Evolutionary conservation across 192 early-diverging fungal genomes (phyloP).

Genomic region (Backusella morwellensis): DNA sequence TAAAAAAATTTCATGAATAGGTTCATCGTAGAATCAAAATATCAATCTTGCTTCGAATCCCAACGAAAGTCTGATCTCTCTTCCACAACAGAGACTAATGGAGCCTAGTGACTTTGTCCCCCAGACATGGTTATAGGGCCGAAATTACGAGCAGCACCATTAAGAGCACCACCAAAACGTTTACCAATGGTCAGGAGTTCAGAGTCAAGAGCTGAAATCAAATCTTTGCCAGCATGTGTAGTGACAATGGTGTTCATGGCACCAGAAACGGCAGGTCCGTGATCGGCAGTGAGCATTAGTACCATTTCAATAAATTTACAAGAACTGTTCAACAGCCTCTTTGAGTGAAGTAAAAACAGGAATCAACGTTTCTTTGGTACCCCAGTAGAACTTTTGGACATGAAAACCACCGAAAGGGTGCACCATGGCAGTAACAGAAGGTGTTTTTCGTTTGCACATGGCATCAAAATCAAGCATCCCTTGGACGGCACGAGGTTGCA

Average conservation of each 20-base stretch:
- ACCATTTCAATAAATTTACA: constrained; percentile 99
- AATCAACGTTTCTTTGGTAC: constrained; percentile 94
- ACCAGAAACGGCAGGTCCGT: constrained; percentile 96
- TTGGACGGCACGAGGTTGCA: constrained; percentile 98
- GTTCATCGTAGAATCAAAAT: too few species aligned
- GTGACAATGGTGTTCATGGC: constrained; percentile 89
- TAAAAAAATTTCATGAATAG: too few species aligned
- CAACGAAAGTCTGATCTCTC: too few species aligned
- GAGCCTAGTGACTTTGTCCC: too few species aligned
- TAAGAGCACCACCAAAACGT: constrained; percentile 95
- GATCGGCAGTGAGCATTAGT: constrained; percentile 98
- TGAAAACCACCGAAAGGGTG: constrained; percentile 98
- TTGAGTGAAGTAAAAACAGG: constrained; percentile 88
- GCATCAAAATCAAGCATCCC: constrained; percentile 99
- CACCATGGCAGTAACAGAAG: constrained; percentile 97
- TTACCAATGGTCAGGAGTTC: constrained; percentile 97
- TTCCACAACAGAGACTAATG: too few species aligned
- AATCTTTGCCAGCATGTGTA: constrained; percentile 95
- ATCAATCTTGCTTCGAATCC: too few species aligned
- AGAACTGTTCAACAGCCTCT: constrained; percentile 81
- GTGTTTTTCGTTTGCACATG: constrained; percentile 91
- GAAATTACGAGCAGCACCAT: constrained; percentile 99
- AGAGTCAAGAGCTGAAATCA: constrained; percentile 91
- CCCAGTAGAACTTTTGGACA: constrained; percentile 99
- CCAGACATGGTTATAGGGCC: too few species aligned